Evolutionary conservation across 2,329 filamentous ascomycete genomes (phyloP), one percentile per base, ranked within the genome.

Genomic region (Basipetospora chlamydospora): DNA sequence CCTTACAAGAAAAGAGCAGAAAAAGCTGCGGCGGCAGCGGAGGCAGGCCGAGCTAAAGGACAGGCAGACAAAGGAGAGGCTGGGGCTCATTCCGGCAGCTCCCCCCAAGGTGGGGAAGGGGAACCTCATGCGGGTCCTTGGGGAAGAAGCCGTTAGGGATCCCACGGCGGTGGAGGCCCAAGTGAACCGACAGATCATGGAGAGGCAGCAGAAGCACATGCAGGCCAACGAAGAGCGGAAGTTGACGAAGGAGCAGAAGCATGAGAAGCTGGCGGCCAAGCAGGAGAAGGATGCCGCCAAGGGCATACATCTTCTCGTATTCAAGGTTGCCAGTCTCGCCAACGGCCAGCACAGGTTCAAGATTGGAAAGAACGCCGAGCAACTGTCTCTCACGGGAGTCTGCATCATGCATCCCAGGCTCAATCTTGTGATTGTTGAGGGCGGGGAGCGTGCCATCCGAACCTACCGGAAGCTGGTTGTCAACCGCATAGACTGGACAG

Each of bases 101-200:
- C 81, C 87, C 18, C 88, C 90, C 9, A 98, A 96, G 59, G 85
- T 98, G 47, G 96, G 95, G 61, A 92, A 92, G 58, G 83, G 80
- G 40, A 98, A 98, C 56, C 72, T 98, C 52, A 98, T 98, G 90
- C 80, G 87, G 40, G 90, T 98, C 21, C 68, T 95, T 39, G 90
- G 90, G 43, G 85, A 95, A 58, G 59, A 55, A 57, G 71, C 71
- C 13, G 88, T 98, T 46, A 92, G 94, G 52, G 90, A 98, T 58
- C 90, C 90, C 6, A 98, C 92, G 1, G 90, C 90, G 4, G 90
- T 98, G 31, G 90, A 98, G 60, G 85, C 86, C 35, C 77, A 85
- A 17, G 90, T 98, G 35, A 94, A 92, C 55, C 72, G 79, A 37
- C 86, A 98, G 56, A 95, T 98, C 45, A 80, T 80, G 20, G 86